These are phyloP conservation scores for Aristolochia californica DNA, from an alignment of 164 flowering plant genomes.

Conservation along the genomic window DNA sequence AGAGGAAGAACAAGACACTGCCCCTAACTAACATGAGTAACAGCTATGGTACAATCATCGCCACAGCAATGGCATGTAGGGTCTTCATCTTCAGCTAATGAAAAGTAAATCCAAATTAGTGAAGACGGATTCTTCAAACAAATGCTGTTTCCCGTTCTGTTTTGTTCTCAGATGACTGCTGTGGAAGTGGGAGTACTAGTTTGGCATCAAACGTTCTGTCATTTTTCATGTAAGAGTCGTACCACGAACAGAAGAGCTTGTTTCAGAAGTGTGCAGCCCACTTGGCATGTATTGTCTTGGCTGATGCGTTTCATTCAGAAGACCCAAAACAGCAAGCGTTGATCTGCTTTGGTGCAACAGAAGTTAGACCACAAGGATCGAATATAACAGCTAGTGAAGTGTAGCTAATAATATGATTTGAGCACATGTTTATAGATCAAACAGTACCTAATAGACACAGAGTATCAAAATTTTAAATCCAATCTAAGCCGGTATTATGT, in stretches of 20 bases:
- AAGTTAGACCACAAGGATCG: not conserved
- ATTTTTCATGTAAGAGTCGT: constrained; percentile 41
- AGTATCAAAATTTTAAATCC: not conserved
- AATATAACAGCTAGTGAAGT: not conserved
- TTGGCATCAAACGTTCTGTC: too few relatives aligned
- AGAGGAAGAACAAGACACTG: too few relatives aligned
- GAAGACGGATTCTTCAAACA: too few relatives aligned
- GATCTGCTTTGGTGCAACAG: constrained; percentile 36
- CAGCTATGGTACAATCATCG: too few relatives aligned
- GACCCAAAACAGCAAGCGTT: constrained; percentile 56
- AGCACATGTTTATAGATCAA: not conserved
- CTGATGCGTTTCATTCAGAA: constrained; percentile 43
- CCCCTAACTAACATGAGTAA: too few relatives aligned
- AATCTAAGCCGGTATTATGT: not conserved
- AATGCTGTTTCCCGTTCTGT: too few relatives aligned
- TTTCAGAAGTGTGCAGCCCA: constrained; percentile 39
- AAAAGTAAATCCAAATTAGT: too few relatives aligned
- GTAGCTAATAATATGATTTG: not conserved
- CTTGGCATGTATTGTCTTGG: constrained; percentile 28
- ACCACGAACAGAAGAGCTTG: constrained; percentile 56
- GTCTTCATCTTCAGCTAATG: too few relatives aligned
- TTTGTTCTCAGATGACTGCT: too few relatives aligned
- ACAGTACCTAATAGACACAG: not conserved
- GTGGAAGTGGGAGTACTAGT: too few relatives aligned
- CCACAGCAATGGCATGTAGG: too few relatives aligned